These are phyloP conservation scores for Saccharomyces kudriavzevii DNA, from an alignment of 805 yeast genomes.

Conservation along the genomic window DNA sequence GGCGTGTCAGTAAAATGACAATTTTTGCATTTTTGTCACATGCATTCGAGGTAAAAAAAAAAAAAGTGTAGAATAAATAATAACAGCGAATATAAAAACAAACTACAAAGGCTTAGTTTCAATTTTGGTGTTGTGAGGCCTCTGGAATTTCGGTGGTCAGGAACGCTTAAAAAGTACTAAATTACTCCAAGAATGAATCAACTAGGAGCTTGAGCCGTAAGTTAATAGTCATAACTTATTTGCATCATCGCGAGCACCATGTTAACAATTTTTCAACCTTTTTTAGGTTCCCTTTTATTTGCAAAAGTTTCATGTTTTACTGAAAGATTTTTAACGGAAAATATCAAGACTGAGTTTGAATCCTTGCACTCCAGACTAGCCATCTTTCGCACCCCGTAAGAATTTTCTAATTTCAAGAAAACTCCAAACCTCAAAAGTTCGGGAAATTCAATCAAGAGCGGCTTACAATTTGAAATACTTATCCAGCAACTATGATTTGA, in stretches of 20 bases:
- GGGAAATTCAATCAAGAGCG: constrained; percentile 84
- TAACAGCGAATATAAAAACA: not conserved
- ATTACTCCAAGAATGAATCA: constrained; percentile 9
- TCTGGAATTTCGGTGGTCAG: not conserved
- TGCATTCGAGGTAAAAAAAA: not conserved
- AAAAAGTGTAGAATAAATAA: not conserved
- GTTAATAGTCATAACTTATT: not conserved
- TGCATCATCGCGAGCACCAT: not conserved
- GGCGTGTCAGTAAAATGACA: too few species aligned
- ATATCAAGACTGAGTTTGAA: constrained; percentile 37
- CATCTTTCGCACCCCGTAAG: constrained; percentile 80
- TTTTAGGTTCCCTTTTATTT: not conserved
- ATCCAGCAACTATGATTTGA: constrained; percentile 74
- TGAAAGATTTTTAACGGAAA: constrained; percentile 26
- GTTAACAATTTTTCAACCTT: not conserved
- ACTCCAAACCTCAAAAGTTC: constrained; percentile 84
- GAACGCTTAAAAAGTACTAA: not conserved
- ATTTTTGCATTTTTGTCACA: not conserved
- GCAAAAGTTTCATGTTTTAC: constrained; percentile 26
- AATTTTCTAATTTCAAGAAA: constrained; percentile 85
- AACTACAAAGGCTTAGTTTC: not conserved
- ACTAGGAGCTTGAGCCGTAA: constrained; percentile 11
- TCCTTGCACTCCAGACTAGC: constrained; percentile 57
- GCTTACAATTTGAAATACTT: constrained; percentile 79
- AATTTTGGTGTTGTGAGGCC: not conserved